A percentile compares a stretch with the other conserved stretches of the same genome.
Conservation (phyloP, 2,329 filamentous ascomycete genomes). For the Hypoxylon sp. region DNA sequence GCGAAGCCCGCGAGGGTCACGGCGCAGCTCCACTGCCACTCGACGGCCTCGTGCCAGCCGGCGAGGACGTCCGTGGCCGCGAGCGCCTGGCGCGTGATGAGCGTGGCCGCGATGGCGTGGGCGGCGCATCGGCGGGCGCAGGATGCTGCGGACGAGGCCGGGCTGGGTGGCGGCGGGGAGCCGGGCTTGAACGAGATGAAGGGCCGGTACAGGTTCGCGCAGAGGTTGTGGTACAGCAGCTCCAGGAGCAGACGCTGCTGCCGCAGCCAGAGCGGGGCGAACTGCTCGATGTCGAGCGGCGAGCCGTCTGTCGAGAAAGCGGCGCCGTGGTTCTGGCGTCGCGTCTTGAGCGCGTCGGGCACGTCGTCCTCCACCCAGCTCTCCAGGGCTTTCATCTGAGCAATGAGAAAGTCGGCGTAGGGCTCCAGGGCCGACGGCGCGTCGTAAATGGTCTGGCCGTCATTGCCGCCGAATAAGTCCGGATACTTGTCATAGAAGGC, state of each 20-base stretch:
- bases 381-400: constrained; percentile 35
- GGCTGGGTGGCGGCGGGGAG: background rate
- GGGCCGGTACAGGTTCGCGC: constrained; percentile 48
- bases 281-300: constrained; percentile 45
- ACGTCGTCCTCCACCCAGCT: constrained; percentile 47
- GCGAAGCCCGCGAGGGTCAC: constrained; percentile 26
- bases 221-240: constrained; percentile 50
- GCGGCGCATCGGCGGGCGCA: constrained; percentile 40
- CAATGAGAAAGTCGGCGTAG: constrained; percentile 19
- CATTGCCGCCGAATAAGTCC: constrained; percentile 33
- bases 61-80: constrained; percentile 43
- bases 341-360: constrained; percentile 46
- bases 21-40: constrained; percentile 52
- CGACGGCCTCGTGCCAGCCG: constrained; percentile 50
- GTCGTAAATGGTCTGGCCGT: constrained; percentile 9
- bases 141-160: constrained; percentile 7
- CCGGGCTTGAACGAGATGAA: constrained; percentile 48
- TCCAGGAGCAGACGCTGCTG: constrained; percentile 51
- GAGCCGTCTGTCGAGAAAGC: constrained; percentile 47
- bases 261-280: constrained; percentile 51
- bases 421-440: constrained; percentile 39
- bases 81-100: constrained; percentile 48
- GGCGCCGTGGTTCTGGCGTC: constrained; percentile 39
- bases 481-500: constrained; percentile 47
- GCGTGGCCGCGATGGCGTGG: constrained; percentile 48